Conservation (phyloP, 2,329 filamentous ascomycete species). For the Aspergillus quadricinctus region DNA sequence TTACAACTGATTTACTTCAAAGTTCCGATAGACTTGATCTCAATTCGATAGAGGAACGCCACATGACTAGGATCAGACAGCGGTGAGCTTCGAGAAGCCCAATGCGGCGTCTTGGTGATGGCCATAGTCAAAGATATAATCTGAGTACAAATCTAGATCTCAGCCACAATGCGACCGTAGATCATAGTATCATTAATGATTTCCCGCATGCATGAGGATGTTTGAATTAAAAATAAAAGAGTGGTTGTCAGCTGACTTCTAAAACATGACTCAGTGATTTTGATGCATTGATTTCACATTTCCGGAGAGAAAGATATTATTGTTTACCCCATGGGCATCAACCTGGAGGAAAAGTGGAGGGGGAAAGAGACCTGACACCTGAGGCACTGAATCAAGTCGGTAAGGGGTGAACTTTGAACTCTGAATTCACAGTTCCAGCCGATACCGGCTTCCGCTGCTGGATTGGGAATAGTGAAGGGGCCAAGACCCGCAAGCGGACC, state of each 20-base stretch:
- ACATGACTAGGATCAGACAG: background rate
- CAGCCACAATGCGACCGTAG: background rate
- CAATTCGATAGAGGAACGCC: background rate
- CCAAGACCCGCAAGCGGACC: background rate
- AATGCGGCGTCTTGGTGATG: background rate
- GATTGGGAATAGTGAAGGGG: background rate
- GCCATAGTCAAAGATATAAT: background rate
- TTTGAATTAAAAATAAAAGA: background rate
- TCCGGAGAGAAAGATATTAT: slow-evolving; percentile 15
- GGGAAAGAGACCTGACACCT: background rate
- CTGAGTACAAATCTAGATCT: background rate
- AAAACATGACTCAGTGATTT: no score
- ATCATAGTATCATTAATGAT: background rate
- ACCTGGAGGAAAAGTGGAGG: slow-evolving; percentile 1
- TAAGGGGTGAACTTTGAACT: background rate
- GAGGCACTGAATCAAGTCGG: background rate
- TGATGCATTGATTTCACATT: slow-evolving; percentile 4
- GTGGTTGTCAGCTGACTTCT: background rate
- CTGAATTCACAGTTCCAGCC: background rate
- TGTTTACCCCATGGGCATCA: slow-evolving; percentile 6
- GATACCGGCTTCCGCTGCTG: background rate
- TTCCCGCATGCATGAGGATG: background rate
- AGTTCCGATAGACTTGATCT: background rate
- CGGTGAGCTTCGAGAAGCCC: background rate
- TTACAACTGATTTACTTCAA: background rate